Percentiles rank a stretch among this genome's conserved stretches.
Evolutionary conservation across 2,329 filamentous ascomycete genomes (phyloP).

Genomic region (Aspergillus pseudotamarii): DNA sequence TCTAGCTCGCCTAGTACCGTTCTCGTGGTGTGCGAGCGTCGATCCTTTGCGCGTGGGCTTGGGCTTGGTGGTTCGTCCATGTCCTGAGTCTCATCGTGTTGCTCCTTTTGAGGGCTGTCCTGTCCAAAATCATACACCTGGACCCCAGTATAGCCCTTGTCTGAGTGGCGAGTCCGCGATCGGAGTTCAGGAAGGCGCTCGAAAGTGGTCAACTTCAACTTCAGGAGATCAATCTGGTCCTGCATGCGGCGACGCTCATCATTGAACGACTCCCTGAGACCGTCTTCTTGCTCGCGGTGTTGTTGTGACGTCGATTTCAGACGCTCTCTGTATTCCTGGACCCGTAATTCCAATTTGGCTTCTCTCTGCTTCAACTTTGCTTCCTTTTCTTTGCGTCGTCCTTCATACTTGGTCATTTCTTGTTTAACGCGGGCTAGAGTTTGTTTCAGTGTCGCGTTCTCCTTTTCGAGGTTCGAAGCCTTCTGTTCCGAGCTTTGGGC

Average conservation of each 20-base stretch:
- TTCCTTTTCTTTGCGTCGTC: constrained; percentile 47
- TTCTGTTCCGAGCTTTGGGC: constrained; percentile 45
- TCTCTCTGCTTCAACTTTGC: constrained; percentile 44
- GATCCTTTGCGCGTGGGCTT: constrained; percentile 38
- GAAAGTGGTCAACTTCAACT: constrained; percentile 31
- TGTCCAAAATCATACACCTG: constrained; percentile 30
- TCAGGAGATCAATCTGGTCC: constrained; percentile 42
- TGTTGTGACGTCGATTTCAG: constrained; percentile 39
- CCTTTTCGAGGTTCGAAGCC: constrained; percentile 42
- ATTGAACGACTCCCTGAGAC: constrained; percentile 35
- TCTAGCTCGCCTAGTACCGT: constrained; percentile 23
- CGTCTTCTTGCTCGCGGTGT: constrained; percentile 40
- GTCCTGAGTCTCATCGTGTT: constrained; percentile 33
- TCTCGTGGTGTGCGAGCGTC: constrained; percentile 17
- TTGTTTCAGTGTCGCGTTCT: constrained; percentile 45
- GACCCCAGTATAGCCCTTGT: constrained; percentile 35
- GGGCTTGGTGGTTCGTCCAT: constrained; percentile 38
- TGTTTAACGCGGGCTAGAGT: constrained; percentile 45
- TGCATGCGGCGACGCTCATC: constrained; percentile 44
- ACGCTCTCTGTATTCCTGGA: constrained; percentile 45
- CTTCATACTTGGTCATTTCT: constrained; percentile 47
- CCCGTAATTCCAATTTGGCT: constrained; percentile 40
- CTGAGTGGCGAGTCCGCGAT: constrained; percentile 23
- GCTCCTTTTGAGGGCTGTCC: constrained; percentile 22
- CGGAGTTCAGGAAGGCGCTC: constrained; percentile 30